Base-by-base conservation (phyloP, 2,329 filamentous ascomycete genomes). In the Orbilia javanica region DNA sequence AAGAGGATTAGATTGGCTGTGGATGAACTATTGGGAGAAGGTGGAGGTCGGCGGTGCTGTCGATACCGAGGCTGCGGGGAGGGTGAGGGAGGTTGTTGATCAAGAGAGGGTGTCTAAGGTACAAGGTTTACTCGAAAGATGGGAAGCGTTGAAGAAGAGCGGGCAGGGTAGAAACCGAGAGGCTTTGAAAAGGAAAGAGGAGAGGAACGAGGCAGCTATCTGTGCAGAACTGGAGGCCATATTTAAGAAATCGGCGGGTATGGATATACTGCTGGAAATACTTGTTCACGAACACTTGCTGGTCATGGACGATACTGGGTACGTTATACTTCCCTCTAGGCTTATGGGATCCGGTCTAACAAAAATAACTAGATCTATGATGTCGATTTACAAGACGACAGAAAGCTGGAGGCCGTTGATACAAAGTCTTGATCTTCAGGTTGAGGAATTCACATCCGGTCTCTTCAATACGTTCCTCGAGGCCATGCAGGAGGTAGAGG, bases 1-100 rank as follows among this genome's bases (percentile, higher is more conserved):
- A 79, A 89, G 91, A 81, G 93, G 92, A 0, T 86, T 97, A 79
- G 86, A 87, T 52, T 97, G 94, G 94, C 90, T 97, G 64, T 97
- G 93, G 93, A 88, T 90, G 66, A 93, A 93, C 83, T 97, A 97
- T 85, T 98, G 94, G 94, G 84, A 82, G 8, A 66, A 71, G 50
- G 69, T 82, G 39, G 81, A 79, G 15, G 77, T 55, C 42, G 52
- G 78, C 11, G 67, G 67, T 50, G 74, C 62, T 13, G 67, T 64
- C 50, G 72, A 66, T 25, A 53, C 50, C n/a, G 53, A 36, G 67
- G 31, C 66, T 42, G 27, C 27, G 18, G 67, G 62, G 7, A 55
- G 15, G 18, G 31, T 8, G n/a, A 52, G 60, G n/a, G 71, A 72
- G 63, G 36, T 34, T 3, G 67, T 78, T 15, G 67, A 78, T 29